These are phyloP conservation scores for Aspergillus fumigatiaffinis DNA, from an alignment of 2,329 filamentous ascomycete genomes.

Conservation along the genomic window DNA sequence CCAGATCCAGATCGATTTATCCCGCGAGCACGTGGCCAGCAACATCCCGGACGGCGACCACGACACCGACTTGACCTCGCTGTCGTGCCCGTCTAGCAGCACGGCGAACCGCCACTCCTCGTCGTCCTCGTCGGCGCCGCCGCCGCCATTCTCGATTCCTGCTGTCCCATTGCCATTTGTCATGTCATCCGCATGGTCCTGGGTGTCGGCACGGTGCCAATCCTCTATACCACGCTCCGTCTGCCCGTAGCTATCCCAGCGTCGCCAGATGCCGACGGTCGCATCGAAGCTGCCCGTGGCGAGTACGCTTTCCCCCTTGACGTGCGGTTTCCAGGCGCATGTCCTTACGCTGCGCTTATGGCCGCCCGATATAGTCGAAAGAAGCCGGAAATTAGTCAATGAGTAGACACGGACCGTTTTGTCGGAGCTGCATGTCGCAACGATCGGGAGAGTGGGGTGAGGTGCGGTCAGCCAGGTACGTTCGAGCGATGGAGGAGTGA, in stretches of 20 bases:
- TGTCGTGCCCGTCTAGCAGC: constrained; percentile 90
- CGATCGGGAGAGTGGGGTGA: constrained; percentile 79
- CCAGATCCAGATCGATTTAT: constrained; percentile 98
- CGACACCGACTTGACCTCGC: constrained; percentile 83
- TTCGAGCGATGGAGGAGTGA: constrained; percentile 49
- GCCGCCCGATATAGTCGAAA: constrained; percentile 77
- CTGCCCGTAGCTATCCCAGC: constrained; percentile 48
- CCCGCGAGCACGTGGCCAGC: constrained; percentile 83
- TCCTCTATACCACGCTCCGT: background rate
- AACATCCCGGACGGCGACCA: constrained; percentile 63
- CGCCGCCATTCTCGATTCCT: constrained; percentile 17
- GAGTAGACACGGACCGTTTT: constrained; percentile 89
- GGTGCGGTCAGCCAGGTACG: constrained; percentile 84
- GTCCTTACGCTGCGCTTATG: constrained; percentile 87
- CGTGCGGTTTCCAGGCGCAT: constrained; percentile 79
- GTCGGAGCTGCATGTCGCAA: constrained; percentile 82
- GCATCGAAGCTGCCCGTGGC: constrained; percentile 93
- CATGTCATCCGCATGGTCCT: constrained; percentile 17
- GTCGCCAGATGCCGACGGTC: constrained; percentile 79
- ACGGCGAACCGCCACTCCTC: constrained; percentile 92
- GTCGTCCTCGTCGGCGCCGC: constrained; percentile 54
- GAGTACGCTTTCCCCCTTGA: constrained; percentile 66
- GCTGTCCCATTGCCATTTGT: constrained; percentile 23
- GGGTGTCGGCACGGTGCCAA: constrained; percentile 17
- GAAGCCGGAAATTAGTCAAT: constrained; percentile 71